A percentile compares a stretch with the other conserved stretches of the same genome.
Evolutionary conservation across 148 eudicot genomes (phyloP).

Genomic region (Simmondsia chinensis): DNA sequence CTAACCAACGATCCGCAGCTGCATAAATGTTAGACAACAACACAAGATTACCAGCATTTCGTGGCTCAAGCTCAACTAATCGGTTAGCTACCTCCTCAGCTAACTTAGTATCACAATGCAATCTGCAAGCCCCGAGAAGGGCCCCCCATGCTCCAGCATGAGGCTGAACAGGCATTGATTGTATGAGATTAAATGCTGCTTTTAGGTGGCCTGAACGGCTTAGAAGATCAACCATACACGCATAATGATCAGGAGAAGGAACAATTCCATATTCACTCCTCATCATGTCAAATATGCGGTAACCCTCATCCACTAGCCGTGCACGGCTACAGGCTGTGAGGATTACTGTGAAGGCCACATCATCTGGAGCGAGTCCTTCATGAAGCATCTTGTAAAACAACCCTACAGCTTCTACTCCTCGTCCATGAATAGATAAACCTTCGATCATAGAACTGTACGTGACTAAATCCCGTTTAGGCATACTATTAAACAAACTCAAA

Average conservation of each 20-base stretch:
- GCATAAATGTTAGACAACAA: constrained; percentile 60
- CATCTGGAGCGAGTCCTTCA: constrained; percentile 51
- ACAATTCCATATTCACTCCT: constrained; percentile 23
- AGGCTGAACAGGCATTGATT: constrained; percentile 39
- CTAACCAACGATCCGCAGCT: constrained; percentile 52
- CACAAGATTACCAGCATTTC: constrained; percentile 44
- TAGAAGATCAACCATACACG: constrained; percentile 64
- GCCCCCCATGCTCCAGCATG: constrained; percentile 74
- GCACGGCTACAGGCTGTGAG: constrained; percentile 54
- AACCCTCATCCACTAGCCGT: constrained; percentile 55
- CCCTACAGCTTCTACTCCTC: constrained; percentile 37
- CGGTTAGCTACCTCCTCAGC: constrained; percentile 39
- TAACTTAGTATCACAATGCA: constrained; percentile 38
- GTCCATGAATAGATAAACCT: constrained; percentile 53
- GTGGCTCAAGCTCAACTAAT: constrained; percentile 51
- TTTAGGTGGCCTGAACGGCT: constrained; percentile 53
- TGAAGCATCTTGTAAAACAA: constrained; percentile 52
- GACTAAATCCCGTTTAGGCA: constrained; percentile 49
- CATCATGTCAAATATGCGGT: constrained; percentile 40
- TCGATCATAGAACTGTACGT: constrained; percentile 74
- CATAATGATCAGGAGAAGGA: constrained; percentile 62
- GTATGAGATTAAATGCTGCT: constrained; percentile 52
- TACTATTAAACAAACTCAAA: constrained; percentile 26
- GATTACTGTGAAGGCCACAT: constrained; percentile 56
- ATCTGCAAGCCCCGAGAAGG: constrained; percentile 65